phyloP scores from a whole-genome alignment of 169 alveolate species.

The Babesia gibsoni region DNA sequence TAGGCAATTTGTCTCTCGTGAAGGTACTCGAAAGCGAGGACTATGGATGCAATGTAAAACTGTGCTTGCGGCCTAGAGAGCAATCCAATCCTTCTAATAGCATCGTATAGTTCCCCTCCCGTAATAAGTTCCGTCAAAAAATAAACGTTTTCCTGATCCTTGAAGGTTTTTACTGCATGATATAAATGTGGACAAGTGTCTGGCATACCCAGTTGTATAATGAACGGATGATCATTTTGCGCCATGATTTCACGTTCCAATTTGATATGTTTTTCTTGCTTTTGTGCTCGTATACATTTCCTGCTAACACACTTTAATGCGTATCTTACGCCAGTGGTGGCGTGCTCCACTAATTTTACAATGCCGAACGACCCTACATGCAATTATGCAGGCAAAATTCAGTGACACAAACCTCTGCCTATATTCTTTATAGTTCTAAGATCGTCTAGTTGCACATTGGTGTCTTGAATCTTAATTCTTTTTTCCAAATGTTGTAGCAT shows the following conservation, averaged over 20 bases:
- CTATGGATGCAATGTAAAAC: constrained; percentile 88
- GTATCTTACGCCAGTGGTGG: constrained; percentile 77
- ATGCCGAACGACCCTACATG: constrained; percentile 85
- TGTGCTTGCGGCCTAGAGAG: constrained; percentile 86
- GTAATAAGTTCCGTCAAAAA: constrained; percentile 89
- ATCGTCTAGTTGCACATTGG: constrained; percentile 83
- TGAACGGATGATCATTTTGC: constrained; percentile 93
- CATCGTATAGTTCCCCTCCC: constrained; percentile 93
- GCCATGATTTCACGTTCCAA: constrained; percentile 91
- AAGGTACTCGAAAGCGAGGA: constrained; percentile 87
- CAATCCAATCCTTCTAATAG: constrained; percentile 86
- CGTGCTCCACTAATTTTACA: constrained; percentile 84
- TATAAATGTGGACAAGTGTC: not conserved
- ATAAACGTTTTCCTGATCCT: constrained; percentile 85
- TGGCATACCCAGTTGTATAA: constrained; percentile 78
- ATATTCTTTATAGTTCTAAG: constrained; percentile 73
- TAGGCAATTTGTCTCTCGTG: constrained; percentile 92
- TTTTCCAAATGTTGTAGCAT: constrained; percentile 86
- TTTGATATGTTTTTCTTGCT: constrained; percentile 83
- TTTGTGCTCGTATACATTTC: constrained; percentile 71
- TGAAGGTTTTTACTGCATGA: constrained; percentile 83
- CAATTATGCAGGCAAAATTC: not conserved
- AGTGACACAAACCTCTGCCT: constrained; percentile 79
- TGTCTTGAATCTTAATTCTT: constrained; percentile 88
- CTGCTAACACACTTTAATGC: constrained; percentile 89